Conservation (phyloP, 1,139 yeast species). For the Blastobotrys petasosporus region DNA sequence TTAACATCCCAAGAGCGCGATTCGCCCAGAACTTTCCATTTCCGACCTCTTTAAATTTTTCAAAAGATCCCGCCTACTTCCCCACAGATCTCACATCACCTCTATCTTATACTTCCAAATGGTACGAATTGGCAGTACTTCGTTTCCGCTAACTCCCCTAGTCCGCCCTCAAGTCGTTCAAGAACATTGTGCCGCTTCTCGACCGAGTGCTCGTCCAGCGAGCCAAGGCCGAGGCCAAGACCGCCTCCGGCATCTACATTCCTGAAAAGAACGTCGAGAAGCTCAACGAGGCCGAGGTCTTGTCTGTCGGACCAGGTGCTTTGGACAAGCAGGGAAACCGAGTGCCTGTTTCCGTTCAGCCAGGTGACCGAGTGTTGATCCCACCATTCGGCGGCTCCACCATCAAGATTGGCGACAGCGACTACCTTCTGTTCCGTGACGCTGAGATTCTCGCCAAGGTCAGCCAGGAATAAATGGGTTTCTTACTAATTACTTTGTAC, state of each 20-base stretch:
- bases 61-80: too few species aligned
- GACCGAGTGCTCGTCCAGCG: conserved; percentile 96
- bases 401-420: conserved; percentile 74
- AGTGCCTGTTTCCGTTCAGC: conserved; percentile 65
- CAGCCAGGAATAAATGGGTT: conserved; percentile 32
- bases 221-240: conserved; percentile 83
- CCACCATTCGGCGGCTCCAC: conserved; percentile 88
- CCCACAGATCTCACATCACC: background rate
- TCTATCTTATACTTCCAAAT: too few species aligned
- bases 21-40: too few species aligned
- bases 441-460: conserved; percentile 92
- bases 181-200: conserved; percentile 82
- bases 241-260: conserved; percentile 90
- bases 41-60: too few species aligned
- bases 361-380: conserved; percentile 90
- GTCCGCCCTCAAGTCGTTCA: conserved; percentile 67
- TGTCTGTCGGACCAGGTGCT: conserved; percentile 50
- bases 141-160: conserved; percentile 9
- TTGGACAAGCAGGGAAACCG: conserved; percentile 54
- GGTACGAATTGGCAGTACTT: background rate
- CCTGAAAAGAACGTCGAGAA: conserved; percentile 97
- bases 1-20: too few species aligned
- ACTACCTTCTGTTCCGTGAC: conserved; percentile 56
- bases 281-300: conserved; percentile 52
- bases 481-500: background rate